Conservation (phyloP, 495 filamentous ascomycete genomes). For the Xylaria longipes region DNA sequence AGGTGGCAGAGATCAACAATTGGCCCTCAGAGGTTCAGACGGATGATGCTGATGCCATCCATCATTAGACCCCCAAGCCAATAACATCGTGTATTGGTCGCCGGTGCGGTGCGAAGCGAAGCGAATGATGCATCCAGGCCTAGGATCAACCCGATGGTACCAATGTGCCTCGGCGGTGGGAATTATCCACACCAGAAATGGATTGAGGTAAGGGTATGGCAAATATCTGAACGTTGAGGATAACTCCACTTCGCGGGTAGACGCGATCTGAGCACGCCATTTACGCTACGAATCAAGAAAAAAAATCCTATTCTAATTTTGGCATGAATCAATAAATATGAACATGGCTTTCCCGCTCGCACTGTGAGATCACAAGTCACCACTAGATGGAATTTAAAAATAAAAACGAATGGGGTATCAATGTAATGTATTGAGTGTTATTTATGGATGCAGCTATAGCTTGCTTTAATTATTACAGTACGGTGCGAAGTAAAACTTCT, state of each 20-base stretch:
- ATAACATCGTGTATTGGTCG: neutral
- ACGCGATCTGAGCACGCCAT: neutral
- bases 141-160: neutral
- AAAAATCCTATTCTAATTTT: neutral
- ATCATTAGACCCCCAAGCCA: neutral
- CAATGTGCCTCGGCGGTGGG: neutral
- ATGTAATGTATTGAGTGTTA: slow-evolving; percentile 3
- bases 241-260: neutral
- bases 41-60: neutral
- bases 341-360: neutral
- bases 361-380: neutral
- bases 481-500: neutral
- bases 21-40: neutral
- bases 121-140: neutral
- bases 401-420: slow-evolving; percentile 6
- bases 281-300: neutral
- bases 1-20: neutral
- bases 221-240: neutral
- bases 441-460: neutral
- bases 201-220: neutral
- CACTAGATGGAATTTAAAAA: neutral
- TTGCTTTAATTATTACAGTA: slow-evolving; percentile 18
- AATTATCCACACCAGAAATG: neutral
- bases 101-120: neutral
- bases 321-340: neutral